Evolutionary conservation across 2,329 filamentous ascomycete species (phyloP), one percentile per base, ranked within the genome.

Genomic region (Fusarium longipes): DNA sequence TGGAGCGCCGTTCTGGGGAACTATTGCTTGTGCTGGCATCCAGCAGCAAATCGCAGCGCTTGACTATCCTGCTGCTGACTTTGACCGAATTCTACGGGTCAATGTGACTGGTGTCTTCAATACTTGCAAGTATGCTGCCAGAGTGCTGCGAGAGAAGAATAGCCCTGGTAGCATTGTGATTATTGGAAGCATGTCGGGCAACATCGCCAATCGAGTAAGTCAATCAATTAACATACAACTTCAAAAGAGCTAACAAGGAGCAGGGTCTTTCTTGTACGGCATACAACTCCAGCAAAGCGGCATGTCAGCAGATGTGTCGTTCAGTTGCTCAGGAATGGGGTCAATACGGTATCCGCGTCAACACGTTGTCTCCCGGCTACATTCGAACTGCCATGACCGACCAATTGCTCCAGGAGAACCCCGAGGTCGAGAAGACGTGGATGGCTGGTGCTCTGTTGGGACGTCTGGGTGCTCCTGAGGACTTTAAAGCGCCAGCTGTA

Each of bases 31-130:
- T 56, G 83, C 83, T 14, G 83, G 82, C 20, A 82, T 85, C 36
- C 81, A 84, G 64, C 81, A 83, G 62, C 80, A 81, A 68, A 74
- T 79, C 2, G 78, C 80, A 2, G 82, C 82, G 2, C 63, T 84
- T 35, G 82, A 83, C 11, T 84, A 84, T 52, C 78, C 80, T 5
- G 74, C 79, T 25, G 75, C 89, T 75, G 86, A 87, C 74, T 92
- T 89, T 83, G 83, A 89, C 72, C 86, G 90, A 76, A 88, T 92
- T 70, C 81, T 92, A 73, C 82, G 89, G 73, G 88, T 90, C 67
- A 91, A 93, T 76, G 79, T 92, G 69, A 90, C 84, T 47, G 91
- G 90, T n/a, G 87, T 85, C 25, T 89, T 89, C 77, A 82, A 89
- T 76, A 91, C 89, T 72, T 89, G 89, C 60, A 89, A 91, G 79